Percentiles rank a stretch among this genome's conserved stretches.
These are phyloP conservation scores for Lactarius psammicola DNA, from an alignment of 768 basidiomycete genomes.

Conservation along the genomic window DNA sequence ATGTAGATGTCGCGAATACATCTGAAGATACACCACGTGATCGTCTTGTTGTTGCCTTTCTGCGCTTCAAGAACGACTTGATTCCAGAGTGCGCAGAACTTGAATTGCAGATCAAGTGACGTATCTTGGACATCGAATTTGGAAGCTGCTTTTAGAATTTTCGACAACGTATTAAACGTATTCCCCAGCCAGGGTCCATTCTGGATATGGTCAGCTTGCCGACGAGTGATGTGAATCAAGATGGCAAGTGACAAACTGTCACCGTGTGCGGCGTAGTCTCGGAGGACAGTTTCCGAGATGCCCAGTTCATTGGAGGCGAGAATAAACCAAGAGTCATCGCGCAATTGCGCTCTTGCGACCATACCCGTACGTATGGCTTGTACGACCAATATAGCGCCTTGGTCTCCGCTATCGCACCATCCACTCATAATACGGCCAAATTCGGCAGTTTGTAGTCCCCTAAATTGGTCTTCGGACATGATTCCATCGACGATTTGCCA, in stretches of 20 bases:
- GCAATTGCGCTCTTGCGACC: neutral
- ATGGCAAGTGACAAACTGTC: neutral
- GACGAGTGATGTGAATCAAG: neutral
- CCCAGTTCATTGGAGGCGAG: neutral
- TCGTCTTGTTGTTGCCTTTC: neutral
- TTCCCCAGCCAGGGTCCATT: neutral
- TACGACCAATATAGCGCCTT: neutral
- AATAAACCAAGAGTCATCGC: neutral
- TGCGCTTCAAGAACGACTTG: neutral
- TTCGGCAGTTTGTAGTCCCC: neutral
- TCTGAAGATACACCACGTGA: neutral
- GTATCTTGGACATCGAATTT: neutral
- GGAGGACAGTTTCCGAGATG: neutral
- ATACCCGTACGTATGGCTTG: neutral
- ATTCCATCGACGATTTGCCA: neutral
- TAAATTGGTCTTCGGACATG: neutral
- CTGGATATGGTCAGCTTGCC: neutral
- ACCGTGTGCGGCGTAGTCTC: neutral
- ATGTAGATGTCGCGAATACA: neutral
- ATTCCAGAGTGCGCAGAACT: neutral
- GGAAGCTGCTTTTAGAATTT: neutral
- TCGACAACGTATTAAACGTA: no score
- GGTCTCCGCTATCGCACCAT: neutral
- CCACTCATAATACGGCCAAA: neutral
- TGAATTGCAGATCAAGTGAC: neutral